Evolutionary conservation across 2,329 filamentous ascomycete genomes (phyloP).

Genomic region (Scopulariopsis brevicaulis): DNA sequence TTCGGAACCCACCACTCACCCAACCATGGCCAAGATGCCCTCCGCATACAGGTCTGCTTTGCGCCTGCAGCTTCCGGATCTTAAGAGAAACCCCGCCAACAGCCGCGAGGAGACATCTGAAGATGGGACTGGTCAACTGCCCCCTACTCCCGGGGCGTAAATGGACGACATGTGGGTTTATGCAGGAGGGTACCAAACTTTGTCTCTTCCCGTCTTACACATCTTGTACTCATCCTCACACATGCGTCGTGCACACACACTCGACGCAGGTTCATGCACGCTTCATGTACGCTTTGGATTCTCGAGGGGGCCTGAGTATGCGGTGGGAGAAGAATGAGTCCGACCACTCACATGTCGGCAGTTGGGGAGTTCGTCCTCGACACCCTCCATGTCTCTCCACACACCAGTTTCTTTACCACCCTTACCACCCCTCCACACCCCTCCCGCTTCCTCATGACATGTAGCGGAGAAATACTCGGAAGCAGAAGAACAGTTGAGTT

Average conservation of each 20-base stretch:
- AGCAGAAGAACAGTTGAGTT: background rate
- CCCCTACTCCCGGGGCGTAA: background rate
- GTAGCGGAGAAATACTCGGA: too few species aligned
- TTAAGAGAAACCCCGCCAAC: background rate
- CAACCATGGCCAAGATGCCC: too few species aligned
- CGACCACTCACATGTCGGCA: background rate
- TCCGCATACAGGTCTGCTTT: background rate
- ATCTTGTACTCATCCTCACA: background rate
- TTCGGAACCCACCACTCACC: too few species aligned
- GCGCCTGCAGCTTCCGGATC: background rate
- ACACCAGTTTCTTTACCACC: background rate
- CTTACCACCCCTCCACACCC: background rate
- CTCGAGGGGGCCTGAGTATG: background rate
- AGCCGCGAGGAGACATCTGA: too few species aligned
- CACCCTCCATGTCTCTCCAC: too few species aligned
- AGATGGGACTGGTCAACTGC: background rate
- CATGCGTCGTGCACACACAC: background rate
- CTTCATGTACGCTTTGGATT: background rate
- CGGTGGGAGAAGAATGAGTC: background rate
- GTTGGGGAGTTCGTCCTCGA: background rate
- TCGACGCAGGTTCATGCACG: background rate
- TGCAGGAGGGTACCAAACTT: background rate
- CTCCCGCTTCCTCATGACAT: too few species aligned
- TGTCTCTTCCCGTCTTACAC: background rate
- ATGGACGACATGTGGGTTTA: background rate